A percentile compares a stretch with the other conserved stretches of the same genome.
Evolutionary conservation across 2,329 filamentous ascomycete species (phyloP).

Genomic region (Periconia sp.): DNA sequence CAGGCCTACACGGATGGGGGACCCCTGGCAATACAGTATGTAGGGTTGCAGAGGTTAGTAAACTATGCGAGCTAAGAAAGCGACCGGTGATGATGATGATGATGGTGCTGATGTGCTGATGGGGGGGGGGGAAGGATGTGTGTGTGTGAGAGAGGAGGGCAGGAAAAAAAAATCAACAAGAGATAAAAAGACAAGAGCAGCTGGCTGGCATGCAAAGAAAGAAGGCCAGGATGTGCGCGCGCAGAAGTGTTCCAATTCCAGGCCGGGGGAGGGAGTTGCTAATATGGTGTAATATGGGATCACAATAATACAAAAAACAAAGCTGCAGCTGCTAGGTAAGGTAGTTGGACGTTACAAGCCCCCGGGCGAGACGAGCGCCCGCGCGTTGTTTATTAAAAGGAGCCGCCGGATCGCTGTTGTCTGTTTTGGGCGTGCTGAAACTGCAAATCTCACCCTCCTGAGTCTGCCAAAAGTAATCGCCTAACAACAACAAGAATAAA

Average conservation of each 20-base stretch:
- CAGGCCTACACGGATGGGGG: slow-evolving; percentile 13
- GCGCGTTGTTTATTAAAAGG: slow-evolving; percentile 11
- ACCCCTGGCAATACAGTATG: background rate
- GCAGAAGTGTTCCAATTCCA: no score
- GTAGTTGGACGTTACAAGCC: background rate
- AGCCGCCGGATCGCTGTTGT: slow-evolving; percentile 14
- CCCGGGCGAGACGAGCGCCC: slow-evolving; percentile 1
- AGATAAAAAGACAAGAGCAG: background rate
- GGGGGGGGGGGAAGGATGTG: background rate
- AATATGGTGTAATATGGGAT: no score
- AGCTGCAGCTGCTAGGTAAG: no score
- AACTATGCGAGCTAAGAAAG: background rate
- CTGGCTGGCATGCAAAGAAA: background rate
- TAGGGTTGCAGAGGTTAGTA: background rate
- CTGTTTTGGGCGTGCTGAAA: slow-evolving; percentile 26
- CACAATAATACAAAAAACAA: no score
- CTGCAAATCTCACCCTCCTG: slow-evolving; percentile 29
- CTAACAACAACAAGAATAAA: slow-evolving; percentile 2
- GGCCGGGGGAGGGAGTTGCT: no score
- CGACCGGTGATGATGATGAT: background rate
- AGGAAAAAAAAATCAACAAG: background rate
- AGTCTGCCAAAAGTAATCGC: slow-evolving; percentile 15
- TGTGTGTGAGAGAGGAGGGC: background rate
- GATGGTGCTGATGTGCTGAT: background rate
- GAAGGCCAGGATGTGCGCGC: background rate